These are phyloP conservation scores for Fusarium fujikuroi DNA, from an alignment of 2,329 filamentous ascomycete genomes.

Conservation along the genomic window DNA sequence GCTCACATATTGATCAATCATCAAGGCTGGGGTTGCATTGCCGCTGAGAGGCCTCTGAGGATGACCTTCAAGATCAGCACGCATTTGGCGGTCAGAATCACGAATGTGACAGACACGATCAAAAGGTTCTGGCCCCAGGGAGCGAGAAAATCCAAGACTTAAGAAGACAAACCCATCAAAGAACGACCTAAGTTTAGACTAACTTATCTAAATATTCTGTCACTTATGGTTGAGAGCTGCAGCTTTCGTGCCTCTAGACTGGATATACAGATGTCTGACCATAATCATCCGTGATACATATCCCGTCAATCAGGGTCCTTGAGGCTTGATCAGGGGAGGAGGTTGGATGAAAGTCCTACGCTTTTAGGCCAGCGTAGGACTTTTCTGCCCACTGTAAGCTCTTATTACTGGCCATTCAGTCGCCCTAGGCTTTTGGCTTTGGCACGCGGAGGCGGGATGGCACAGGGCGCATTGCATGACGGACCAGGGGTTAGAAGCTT, in stretches of 20 bases:
- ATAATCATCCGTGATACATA: background rate
- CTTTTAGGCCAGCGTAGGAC: constrained; percentile 31
- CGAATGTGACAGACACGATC: background rate
- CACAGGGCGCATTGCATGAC: constrained; percentile 41
- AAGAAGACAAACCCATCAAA: background rate
- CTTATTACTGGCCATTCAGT: constrained; percentile 19
- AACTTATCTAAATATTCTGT: background rate
- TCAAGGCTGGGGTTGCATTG: background rate
- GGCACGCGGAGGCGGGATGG: constrained; percentile 30
- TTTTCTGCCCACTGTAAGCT: constrained; percentile 18
- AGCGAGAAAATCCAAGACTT: background rate
- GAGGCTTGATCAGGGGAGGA: constrained; percentile 4
- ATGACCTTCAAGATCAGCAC: constrained; percentile 29
- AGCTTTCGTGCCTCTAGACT: background rate
- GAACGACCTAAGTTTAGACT: background rate
- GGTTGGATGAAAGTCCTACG: constrained; percentile 32
- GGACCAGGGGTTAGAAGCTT: constrained; percentile 39
- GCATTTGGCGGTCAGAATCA: constrained; percentile 8
- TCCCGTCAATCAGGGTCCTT: constrained; percentile 21
- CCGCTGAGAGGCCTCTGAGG: background rate
- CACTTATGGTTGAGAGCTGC: background rate
- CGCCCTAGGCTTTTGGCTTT: constrained; percentile 16
- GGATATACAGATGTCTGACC: background rate
- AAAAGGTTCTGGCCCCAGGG: background rate
- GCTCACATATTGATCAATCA: background rate